Percentiles rank a stretch among this genome's conserved stretches.
These are phyloP conservation scores for Trichomonas tenax DNA, from an alignment of 208 protist species.

Conservation along the genomic window DNA sequence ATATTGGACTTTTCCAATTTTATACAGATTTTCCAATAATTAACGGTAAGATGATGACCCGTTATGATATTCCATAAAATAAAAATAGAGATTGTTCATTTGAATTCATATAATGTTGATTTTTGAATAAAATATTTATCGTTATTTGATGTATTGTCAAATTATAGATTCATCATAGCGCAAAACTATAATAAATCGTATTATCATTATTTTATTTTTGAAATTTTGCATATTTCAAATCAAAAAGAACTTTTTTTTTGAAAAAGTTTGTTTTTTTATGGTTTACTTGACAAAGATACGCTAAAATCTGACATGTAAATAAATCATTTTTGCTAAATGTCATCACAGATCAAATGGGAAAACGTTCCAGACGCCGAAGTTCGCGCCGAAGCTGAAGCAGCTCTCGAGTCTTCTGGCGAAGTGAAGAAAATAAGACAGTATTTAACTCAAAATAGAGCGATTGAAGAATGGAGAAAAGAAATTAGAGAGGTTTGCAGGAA, in stretches of 20 bases:
- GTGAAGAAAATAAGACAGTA: neutral
- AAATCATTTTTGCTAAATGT: too few species aligned
- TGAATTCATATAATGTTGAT: too few species aligned
- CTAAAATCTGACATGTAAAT: too few species aligned
- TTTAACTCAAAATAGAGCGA: neutral
- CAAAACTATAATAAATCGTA: too few species aligned
- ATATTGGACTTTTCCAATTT: neutral
- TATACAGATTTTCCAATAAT: neutral
- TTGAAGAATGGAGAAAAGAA: neutral
- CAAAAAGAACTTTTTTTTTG: too few species aligned
- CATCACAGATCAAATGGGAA: neutral
- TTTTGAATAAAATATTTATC: too few species aligned
- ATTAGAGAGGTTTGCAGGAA: neutral
- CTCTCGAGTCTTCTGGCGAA: neutral
- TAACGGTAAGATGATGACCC: neutral
- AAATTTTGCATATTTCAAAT: too few species aligned
- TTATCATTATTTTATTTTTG: too few species aligned
- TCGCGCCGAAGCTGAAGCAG: neutral
- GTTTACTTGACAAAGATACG: too few species aligned
- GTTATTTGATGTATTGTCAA: too few species aligned
- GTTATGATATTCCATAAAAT: neutral
- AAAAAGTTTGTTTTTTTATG: too few species aligned
- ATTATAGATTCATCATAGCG: too few species aligned
- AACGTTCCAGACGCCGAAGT: slow-evolving; percentile 1
- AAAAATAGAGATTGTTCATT: neutral